Evolutionary conservation across 2,329 filamentous ascomycete species (phyloP), one percentile per base, ranked within the genome.

Genomic region (Epichloe sibirici): DNA sequence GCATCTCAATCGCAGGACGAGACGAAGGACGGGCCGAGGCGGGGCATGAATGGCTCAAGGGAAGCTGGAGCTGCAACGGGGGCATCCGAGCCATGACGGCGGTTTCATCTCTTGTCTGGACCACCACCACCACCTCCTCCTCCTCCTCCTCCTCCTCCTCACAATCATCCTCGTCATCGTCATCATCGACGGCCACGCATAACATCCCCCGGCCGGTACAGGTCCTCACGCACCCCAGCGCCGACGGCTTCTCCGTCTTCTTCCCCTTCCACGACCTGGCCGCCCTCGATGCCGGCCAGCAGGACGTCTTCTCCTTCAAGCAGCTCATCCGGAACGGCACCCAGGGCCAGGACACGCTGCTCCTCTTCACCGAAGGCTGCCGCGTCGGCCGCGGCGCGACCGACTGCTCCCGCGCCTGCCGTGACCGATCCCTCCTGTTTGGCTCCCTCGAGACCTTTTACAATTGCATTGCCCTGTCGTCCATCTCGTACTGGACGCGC

Each of bases 381-480:
- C 53, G 51, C 1, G 53, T 67, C 5, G 58, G 62, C n/a, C n/a
- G n/a, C 38, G 63, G 59, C 25, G 55, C 52, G 25, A 48, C 57
- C 3, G 65, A 70, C 51, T 70, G 67, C 48, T 60, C 65, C 1
- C 54, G 55, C 15, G 67, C 66, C 25, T 70, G 67, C 59, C 60
- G 62, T 48, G 57, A 60, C 45, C 57, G 63, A 0, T 43, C 56
- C 13, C 54, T 58, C 39, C 62, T 68, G 54, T 70, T 69, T 51
- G 61, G 61, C 49, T 68, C 65, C 1, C 55, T 68, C 5, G 67
- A 70, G 54, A 68, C 66, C 1, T 69, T 70, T 46, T 69, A 69
- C 59, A 69, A 70, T 56, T 70, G 67, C 45, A 66, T 65, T 23
- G 65, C 67, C 3, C 55, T 69, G 23, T 62, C 67, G 4, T 63